Evolutionary conservation across 805 yeast species (phyloP), one percentile per base, ranked within the genome.

Genomic region (Metahyphopichia silvanorum): DNA sequence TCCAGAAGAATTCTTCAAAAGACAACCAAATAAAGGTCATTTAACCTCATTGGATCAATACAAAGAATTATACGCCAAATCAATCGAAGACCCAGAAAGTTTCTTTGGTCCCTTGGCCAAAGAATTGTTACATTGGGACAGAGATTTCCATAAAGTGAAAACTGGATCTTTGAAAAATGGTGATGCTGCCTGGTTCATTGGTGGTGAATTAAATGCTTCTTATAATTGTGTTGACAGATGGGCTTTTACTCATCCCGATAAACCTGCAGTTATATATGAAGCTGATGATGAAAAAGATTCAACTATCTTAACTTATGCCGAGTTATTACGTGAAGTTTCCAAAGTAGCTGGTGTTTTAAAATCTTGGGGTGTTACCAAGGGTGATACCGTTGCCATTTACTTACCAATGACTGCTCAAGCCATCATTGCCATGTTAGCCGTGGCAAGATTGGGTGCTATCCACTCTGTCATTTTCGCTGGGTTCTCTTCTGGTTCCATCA

Each of bases 381-480:
- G 93, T 47, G 95, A 85, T 54, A 81, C 88, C 12, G 91, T 85
- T 36, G 93, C 93, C 16, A 84, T 85, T 33, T 85, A 85, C 57
- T 68, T 85, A 66, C 95, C 95, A 49, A 85, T 84, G 93, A 81
- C 79, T 42, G 83, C 89, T 28, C 86, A 83, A 55, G 89, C 93
- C 24, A 62, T 85, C 32, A 66, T 82, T 36, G 77, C 93, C 17
- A 61, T 85, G 67, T 63, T 85, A 60, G 94, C 95, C 16, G 82
- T 84, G 51, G 74, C 77, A 25, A 72, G 95, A 60, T 66, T 85
- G 42, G 94, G 95, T 49, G 95, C 94, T 10, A 67, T 84, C 39
- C 95, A 85, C 58, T 82, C 91, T 2, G 93, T 84, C 22, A 82
- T 85, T 20, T 85, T 85, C 65, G 94, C 94, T 18, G 95, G 95